Evolutionary conservation across 2,329 filamentous ascomycete genomes (phyloP), one percentile per base, ranked within the genome.

Genomic region (Scorias spongiosa): DNA sequence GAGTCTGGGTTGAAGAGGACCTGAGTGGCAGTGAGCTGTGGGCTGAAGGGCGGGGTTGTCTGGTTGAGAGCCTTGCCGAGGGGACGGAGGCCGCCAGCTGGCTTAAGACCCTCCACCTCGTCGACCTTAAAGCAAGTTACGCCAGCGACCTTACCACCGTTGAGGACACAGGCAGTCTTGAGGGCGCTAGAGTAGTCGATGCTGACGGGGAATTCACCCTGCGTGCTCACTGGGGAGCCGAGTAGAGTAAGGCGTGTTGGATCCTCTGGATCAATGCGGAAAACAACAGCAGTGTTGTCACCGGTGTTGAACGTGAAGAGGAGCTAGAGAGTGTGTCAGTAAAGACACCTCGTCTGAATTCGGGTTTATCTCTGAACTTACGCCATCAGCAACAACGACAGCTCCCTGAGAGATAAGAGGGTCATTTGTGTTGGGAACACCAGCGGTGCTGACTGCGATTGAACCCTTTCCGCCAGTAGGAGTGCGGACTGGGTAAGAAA

Each of bases 1-100:
- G 47, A 49, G 34, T 46, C 46, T 17, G 50, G 50, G 20, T 41
- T 49, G 50, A 52, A 52, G 26, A 46, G 28, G 15, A 52, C 40
- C 32, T 52, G 40, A 7, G 48, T 32, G 7, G 47, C 46, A 7
- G 45, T 37, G 28, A 40, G 41, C 28, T 46, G 44, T 38, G 48
- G 47, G 7, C 45, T 46, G 10, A 20, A 40, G 38, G 49, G 43
- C 2, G 49, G 49, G 9, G 45, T 51, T 5, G 47, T 46, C 42
- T 51, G 30, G 40, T 48, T 42, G 29, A 51, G 40, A 29, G 39
- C 39, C 2, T 42, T 42, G 37, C 40, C 26, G 30, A 50, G 42
- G 18, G 39, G 9, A 15, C 44, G 44, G 12, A 50, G 29, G 10
- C 39, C 26, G 11, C 48, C 48, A 10, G 29, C 28, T 12, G 46